These are phyloP conservation scores for Conticribra guillardii DNA, from an alignment of 108 stramenopile genomes.

Conservation along the genomic window DNA sequence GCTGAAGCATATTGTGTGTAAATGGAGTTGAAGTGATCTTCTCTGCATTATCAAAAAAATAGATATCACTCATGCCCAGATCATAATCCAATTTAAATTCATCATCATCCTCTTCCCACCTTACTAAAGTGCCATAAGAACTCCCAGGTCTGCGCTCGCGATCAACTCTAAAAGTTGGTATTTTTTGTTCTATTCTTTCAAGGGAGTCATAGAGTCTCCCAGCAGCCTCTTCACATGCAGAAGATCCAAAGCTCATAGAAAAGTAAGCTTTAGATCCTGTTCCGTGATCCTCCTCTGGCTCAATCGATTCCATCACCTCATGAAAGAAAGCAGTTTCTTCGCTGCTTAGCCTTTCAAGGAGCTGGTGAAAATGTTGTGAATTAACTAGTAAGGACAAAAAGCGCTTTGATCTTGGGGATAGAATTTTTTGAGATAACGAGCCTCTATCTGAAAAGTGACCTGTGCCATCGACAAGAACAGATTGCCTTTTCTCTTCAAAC, in stretches of 20 bases:
- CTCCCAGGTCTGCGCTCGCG: slow-evolving; percentile 39
- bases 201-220: slow-evolving; percentile 57
- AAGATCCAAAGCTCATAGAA: slow-evolving; percentile 37
- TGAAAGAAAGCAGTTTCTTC: slow-evolving; percentile 75
- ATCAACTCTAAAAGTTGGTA: slow-evolving; percentile 76
- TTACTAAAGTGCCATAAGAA: slow-evolving; percentile 17
- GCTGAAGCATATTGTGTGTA: slow-evolving; percentile 43
- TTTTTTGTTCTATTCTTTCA: slow-evolving; percentile 76
- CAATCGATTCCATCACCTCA: slow-evolving; percentile 78
- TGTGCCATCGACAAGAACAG: slow-evolving; percentile 27
- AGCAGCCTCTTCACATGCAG: slow-evolving; percentile 51
- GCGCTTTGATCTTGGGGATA: slow-evolving; percentile 78
- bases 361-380: slow-evolving; percentile 84
- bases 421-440: slow-evolving; percentile 41
- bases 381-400: slow-evolving; percentile 83
- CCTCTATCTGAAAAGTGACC: slow-evolving; percentile 18
- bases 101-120: slow-evolving; percentile 53
- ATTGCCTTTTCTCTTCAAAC: slow-evolving; percentile 67
- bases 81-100: slow-evolving; percentile 45
- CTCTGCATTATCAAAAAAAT: slow-evolving; percentile 41
- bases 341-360: slow-evolving; percentile 67
- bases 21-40: slow-evolving; percentile 49
- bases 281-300: slow-evolving; percentile 37
- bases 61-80: slow-evolving; percentile 32
- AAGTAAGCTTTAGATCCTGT: slow-evolving; percentile 30